Base-by-base conservation (phyloP, 2,329 filamentous ascomycete genomes). In the Colletotrichum phormii region DNA sequence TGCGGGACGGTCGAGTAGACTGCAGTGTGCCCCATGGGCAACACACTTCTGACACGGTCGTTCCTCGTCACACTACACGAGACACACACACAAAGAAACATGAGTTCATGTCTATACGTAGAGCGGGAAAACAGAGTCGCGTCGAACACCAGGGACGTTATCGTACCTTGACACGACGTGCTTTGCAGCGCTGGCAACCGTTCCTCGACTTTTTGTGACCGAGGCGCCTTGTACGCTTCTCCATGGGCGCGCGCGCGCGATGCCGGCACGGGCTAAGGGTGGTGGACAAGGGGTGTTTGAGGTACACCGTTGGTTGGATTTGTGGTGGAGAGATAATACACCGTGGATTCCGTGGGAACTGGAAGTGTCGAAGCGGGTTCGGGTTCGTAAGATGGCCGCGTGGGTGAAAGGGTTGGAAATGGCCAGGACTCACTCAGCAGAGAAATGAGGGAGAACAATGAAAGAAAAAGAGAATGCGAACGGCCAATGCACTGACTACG, bases 1-100 rank as follows among this genome's bases (percentile, higher is more conserved):
- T 24, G 57, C 26, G 26, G 54, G 70, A 46, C 33, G 31, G 22
- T 72, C 70, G 18, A 72, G 5, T 0, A 72, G 59, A 62, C 81
- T 80, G 73, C 82, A 84, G 12, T 78, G 72, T 4, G 82, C 75
- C n/a, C 77, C 77, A 68, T 84, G 82, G 57, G 80, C 78, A 11
- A 79, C 74, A 62, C 82, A 84, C 4, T 81, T 80, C 11, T 75
- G 77, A 70, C 82, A 84, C 3, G 82, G 82, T 5, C 75, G 76
- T 5, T 77, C 77, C 73, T 84, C 82, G 58, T 84, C 81, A 42
- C 70, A 72, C 70, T 72, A 33, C 13, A 22, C 12, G 37, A 49
- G 7, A 49, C 13, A 29, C 13, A 35, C 11, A 26, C 18, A 42
- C 37, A 42, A 18, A 42, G 4, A 57, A n/a, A 46, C 8, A 53